Evolutionary conservation across 495 filamentous ascomycete genomes (phyloP).

Genomic region (Alectoria sarmentosa): DNA sequence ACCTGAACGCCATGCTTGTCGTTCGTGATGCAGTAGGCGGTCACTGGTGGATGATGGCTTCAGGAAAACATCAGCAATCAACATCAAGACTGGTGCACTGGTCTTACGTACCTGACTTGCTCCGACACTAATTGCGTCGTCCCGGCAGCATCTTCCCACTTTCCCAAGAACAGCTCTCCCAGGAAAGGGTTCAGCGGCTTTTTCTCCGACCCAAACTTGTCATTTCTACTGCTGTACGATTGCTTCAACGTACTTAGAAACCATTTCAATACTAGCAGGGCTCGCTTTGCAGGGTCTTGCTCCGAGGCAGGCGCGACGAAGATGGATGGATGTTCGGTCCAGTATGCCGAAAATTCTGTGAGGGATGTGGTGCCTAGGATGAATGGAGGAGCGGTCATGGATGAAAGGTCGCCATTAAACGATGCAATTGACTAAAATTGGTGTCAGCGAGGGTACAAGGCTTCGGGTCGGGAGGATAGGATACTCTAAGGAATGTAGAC

Average conservation of each 20-base stretch:
- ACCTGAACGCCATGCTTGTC: constrained; percentile 69
- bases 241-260: constrained; percentile 94
- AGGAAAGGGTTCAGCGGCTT: constrained; percentile 91
- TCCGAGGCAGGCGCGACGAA: constrained; percentile 84
- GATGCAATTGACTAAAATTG: constrained; percentile 73
- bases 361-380: constrained; percentile 89
- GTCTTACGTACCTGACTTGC: constrained; percentile 60
- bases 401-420: constrained; percentile 92
- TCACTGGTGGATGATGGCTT: constrained; percentile 96
- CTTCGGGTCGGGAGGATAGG: background rate
- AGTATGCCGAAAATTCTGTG: constrained; percentile 93
- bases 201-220: constrained; percentile 91
- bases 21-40: constrained; percentile 89
- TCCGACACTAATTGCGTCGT: constrained; percentile 67
- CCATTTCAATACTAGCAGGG: constrained; percentile 89
- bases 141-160: constrained; percentile 73
- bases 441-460: constrained; percentile 9
- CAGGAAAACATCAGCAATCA: constrained; percentile 3
- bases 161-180: constrained; percentile 85
- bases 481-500: constrained; percentile 49
- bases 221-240: constrained; percentile 85
- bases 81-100: background rate
- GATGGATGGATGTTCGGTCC: constrained; percentile 85
- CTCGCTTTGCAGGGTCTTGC: constrained; percentile 71
- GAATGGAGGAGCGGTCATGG: constrained; percentile 90